These are phyloP conservation scores for Syncephalis fuscata DNA, from an alignment of 371 early-diverging fungal genomes.

Conservation along the genomic window DNA sequence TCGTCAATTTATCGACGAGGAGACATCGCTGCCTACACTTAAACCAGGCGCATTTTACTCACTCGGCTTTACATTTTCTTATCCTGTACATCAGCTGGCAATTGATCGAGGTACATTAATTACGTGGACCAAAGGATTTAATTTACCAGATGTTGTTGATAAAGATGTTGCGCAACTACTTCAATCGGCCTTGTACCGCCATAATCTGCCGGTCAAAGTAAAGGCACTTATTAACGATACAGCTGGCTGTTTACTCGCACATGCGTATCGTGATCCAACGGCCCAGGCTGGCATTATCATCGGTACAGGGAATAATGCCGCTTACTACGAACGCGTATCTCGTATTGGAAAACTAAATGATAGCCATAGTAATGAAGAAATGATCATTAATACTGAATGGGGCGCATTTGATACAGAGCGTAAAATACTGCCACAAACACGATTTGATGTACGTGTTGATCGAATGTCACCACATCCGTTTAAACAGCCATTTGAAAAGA, in stretches of 20 bases:
- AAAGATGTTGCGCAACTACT: slow-evolving; percentile 74
- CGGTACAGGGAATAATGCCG: slow-evolving; percentile 94
- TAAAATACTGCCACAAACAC: slow-evolving; percentile 61
- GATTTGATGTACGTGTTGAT: slow-evolving; percentile 73
- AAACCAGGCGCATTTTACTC: slow-evolving; percentile 8
- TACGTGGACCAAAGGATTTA: slow-evolving; percentile 90
- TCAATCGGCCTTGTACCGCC: slow-evolving; percentile 67
- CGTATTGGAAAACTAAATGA: slow-evolving; percentile 54
- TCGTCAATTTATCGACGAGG: slow-evolving; percentile 49
- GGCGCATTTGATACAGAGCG: slow-evolving; percentile 78
- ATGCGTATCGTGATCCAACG: slow-evolving; percentile 63
- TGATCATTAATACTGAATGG: slow-evolving; percentile 88
- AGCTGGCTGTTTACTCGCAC: slow-evolving; percentile 79
- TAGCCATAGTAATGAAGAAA: slow-evolving; percentile 27
- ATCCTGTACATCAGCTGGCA: slow-evolving; percentile 70
- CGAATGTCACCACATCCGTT: slow-evolving; percentile 62
- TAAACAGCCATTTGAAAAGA: slow-evolving; percentile 80
- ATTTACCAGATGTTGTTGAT: slow-evolving; percentile 55
- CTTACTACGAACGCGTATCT: slow-evolving; percentile 68
- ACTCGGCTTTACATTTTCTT: slow-evolving; percentile 89
- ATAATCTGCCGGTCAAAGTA: slow-evolving; percentile 38
- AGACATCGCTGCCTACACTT: slow-evolving; percentile 10
- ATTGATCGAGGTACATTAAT: slow-evolving; percentile 60
- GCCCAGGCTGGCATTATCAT: slow-evolving; percentile 80
- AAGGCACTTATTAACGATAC: slow-evolving; percentile 93